A percentile compares a stretch with the other conserved stretches of the same genome.
Conservation (phyloP, 2,329 filamentous ascomycete genomes). For the Penicillium sp. region DNA sequence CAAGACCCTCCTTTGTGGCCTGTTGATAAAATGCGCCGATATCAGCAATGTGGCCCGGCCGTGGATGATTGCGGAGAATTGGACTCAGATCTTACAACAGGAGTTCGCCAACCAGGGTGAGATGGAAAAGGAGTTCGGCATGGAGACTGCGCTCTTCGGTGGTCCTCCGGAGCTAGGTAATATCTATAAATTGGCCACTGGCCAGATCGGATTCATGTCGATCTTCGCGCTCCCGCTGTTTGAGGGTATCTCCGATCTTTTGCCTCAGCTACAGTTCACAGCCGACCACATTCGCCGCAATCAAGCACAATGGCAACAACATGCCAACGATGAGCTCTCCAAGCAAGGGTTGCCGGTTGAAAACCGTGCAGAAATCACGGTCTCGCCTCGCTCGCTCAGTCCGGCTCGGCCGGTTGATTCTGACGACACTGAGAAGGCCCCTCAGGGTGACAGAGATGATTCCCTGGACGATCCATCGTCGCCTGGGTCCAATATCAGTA, state of each 20-base stretch:
- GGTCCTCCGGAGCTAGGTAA: slow-evolving; percentile 81
- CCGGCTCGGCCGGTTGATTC: slow-evolving; percentile 24
- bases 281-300: slow-evolving; percentile 81
- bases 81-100: slow-evolving; percentile 93
- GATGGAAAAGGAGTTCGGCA: slow-evolving; percentile 87
- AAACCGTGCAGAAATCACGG: slow-evolving; percentile 23
- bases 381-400: slow-evolving; percentile 43
- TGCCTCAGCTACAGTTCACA: slow-evolving; percentile 83
- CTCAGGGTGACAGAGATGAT: slow-evolving; percentile 6
- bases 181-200: slow-evolving; percentile 77
- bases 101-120: slow-evolving; percentile 92
- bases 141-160: slow-evolving; percentile 83
- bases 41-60: slow-evolving; percentile 96
- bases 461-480: slow-evolving; percentile 21
- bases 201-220: slow-evolving; percentile 95
- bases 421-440: slow-evolving; percentile 16
- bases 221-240: slow-evolving; percentile 93
- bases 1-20: slow-evolving; percentile 79
- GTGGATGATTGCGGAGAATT: slow-evolving; percentile 79
- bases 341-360: slow-evolving; percentile 31
- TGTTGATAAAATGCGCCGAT: slow-evolving; percentile 97
- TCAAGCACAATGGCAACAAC: slow-evolving; percentile 66
- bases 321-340: slow-evolving; percentile 37
- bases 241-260: slow-evolving; percentile 80
- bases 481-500: slow-evolving; percentile 14